Base-by-base conservation (phyloP, 768 basidiomycete species). In the Candolleomyces aberdarensis region DNA sequence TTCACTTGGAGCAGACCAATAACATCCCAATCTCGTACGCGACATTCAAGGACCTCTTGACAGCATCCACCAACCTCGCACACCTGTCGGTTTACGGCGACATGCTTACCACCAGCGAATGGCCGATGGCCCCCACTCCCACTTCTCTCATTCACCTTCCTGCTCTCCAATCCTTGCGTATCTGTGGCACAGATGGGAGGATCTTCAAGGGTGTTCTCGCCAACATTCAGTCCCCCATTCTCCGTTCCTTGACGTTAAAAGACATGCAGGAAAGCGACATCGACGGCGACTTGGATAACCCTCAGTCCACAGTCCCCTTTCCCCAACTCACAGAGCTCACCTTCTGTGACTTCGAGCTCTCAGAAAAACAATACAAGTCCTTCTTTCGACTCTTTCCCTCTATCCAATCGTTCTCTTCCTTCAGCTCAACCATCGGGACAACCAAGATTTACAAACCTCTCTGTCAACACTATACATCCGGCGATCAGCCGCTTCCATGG, bases 61-160 rank as follows among this genome's bases (percentile, higher is more conserved):
- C 71, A 4, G 62, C 71, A 0, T 71, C 76, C 5, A 69, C 70
- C 1, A 49, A 49, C 32, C 71, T 84, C 10, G 64, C 69, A 13
- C 66, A 81, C 64, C 72, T 84, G 26, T 82, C 80, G 26, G 62
- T 83, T 13, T 74, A 77, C 47, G 82, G 81, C 15, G 76, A 82
- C 40, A 72, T 81, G 15, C 68, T 81, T 58, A 52, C 26, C 47
- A 10, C 9, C 2, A 11, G 19, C 43, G 14, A 51, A 10, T 22
- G 39, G 47, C 51, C 59, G 1, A 9, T 31, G 11, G 17, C 17
- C 50, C 29, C 11, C 39, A 20, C 49, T 19, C 41, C 51, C 29
- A 11, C 14, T n/a, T 10, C 15, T 3, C 2, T 19, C 3, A 36
- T 59, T 31, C 20, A 64, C 17, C 61, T 80, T 43, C 77, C 77